Evolutionary conservation across 495 filamentous ascomycete species (phyloP).

Genomic region (Darksidea phi): DNA sequence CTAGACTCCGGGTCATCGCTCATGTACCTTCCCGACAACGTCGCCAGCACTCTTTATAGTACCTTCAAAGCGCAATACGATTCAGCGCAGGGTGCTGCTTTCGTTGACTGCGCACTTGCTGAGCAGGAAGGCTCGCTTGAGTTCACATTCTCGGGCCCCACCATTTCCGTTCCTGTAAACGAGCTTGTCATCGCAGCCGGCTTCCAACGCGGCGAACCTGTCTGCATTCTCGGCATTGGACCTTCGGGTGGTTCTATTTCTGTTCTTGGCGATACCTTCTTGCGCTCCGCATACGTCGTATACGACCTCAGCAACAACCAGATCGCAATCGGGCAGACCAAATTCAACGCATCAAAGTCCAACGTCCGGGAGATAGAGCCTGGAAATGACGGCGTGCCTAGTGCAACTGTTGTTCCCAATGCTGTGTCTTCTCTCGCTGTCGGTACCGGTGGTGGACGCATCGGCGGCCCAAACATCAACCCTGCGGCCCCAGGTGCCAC

Average conservation of each 20-base stretch:
- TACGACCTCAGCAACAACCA: conserved; percentile 87
- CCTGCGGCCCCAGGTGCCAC: background rate
- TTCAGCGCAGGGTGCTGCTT: conserved; percentile 56
- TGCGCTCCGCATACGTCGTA: conserved; percentile 88
- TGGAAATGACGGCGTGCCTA: conserved; percentile 64
- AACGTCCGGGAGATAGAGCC: conserved; percentile 71
- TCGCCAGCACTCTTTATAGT: conserved; percentile 64
- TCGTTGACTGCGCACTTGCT: conserved; percentile 71
- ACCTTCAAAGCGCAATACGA: conserved; percentile 65
- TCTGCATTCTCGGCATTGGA: conserved; percentile 67
- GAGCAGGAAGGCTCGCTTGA: conserved; percentile 50
- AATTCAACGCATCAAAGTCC: conserved; percentile 68
- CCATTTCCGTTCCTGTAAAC: conserved; percentile 69
- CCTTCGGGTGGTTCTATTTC: conserved; percentile 63
- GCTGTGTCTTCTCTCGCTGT: conserved; percentile 52
- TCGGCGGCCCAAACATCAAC: conserved; percentile 18
- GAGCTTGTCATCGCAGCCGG: conserved; percentile 74
- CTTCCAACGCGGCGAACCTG: conserved; percentile 48
- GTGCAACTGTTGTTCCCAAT: conserved; percentile 64
- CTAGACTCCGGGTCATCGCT: conserved; percentile 92
- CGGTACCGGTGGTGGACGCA: conserved; percentile 34
- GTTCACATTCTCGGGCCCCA: conserved; percentile 70
- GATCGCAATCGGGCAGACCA: conserved; percentile 82
- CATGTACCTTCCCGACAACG: conserved; percentile 74
- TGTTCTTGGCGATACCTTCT: conserved; percentile 89